A percentile compares a stretch with the other conserved stretches of the same genome.
Conservation (phyloP, 2,329 filamentous ascomycete species). For the Phialocephala sp. region DNA sequence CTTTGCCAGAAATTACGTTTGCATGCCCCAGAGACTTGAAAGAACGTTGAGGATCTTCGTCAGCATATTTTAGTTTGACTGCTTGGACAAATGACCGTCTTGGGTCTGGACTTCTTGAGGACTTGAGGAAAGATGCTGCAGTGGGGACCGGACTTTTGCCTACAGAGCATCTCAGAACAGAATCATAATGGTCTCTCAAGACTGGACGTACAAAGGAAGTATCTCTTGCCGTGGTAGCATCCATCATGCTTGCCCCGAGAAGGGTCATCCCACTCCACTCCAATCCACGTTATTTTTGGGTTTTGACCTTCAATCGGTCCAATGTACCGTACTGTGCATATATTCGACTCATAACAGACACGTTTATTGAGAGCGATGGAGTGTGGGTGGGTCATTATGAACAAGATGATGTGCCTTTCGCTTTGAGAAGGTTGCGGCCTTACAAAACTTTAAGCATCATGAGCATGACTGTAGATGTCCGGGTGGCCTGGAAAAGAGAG, state of each 20-base stretch:
- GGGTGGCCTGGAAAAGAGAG: background rate
- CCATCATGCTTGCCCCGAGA: constrained; percentile 90
- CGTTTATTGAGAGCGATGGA: constrained; percentile 66
- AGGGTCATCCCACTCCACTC: constrained; percentile 95
- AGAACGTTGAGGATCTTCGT: constrained; percentile 44
- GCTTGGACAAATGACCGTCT: constrained; percentile 79
- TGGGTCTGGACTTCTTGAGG: constrained; percentile 71
- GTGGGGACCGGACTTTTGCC: constrained; percentile 61
- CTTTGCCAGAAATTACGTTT: constrained; percentile 77
- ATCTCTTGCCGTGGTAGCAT: constrained; percentile 75
- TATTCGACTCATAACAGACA: constrained; percentile 75
- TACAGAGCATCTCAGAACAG: background rate
- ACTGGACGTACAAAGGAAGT: constrained; percentile 76
- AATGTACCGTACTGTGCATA: constrained; percentile 86
- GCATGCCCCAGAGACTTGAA: constrained; percentile 49
- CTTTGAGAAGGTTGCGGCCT: background rate
- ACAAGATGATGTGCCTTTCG: too few species aligned
- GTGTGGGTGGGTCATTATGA: background rate
- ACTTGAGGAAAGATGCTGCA: constrained; percentile 86
- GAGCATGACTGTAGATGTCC: background rate
- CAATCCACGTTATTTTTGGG: constrained; percentile 76
- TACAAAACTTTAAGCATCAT: background rate
- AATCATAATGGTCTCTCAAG: background rate
- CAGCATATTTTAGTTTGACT: constrained; percentile 82
- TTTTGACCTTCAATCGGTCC: constrained; percentile 75